These are phyloP conservation scores for Cutaneotrichosporon curvatum DNA, from an alignment of 1,284 basidiomycete species.

Conservation along the genomic window DNA sequence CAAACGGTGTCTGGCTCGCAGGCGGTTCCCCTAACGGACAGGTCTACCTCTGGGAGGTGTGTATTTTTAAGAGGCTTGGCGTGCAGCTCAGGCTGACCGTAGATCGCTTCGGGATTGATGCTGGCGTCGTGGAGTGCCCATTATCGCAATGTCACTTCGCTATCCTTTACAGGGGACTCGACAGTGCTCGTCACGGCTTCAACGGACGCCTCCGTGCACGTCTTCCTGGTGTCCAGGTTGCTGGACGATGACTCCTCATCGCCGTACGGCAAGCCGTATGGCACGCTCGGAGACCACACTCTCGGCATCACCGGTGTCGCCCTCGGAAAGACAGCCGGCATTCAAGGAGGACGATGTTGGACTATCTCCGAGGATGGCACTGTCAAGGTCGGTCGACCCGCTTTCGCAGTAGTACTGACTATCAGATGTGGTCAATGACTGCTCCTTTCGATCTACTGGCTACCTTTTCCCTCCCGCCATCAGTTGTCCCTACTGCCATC, in stretches of 20 bases:
- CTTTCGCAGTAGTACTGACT: background rate
- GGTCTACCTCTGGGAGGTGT: slow-evolving; percentile 90
- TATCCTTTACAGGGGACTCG: slow-evolving; percentile 77
- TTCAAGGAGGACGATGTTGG: slow-evolving; percentile 47
- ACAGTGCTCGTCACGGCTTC: slow-evolving; percentile 74
- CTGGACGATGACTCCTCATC: slow-evolving; percentile 20
- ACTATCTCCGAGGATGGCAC: slow-evolving; percentile 81
- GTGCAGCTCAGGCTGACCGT: slow-evolving; percentile 9
- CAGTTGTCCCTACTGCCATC: slow-evolving; percentile 49
- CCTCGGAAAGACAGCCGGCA: slow-evolving; percentile 54
- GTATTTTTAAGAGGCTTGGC: slow-evolving; percentile 30
- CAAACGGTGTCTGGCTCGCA: slow-evolving; percentile 67
- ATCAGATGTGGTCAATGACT: slow-evolving; percentile 71
- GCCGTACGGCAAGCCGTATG: slow-evolving; percentile 56
- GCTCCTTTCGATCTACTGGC: slow-evolving; percentile 65
- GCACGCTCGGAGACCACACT: slow-evolving; percentile 81
- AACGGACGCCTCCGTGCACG: slow-evolving; percentile 77
- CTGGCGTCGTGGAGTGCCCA: slow-evolving; percentile 90
- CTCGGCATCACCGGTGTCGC: slow-evolving; percentile 75
- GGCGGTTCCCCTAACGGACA: slow-evolving; percentile 82
- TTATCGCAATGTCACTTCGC: slow-evolving; percentile 75
- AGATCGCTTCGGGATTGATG: slow-evolving; percentile 83
- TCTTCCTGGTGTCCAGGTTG: slow-evolving; percentile 69
- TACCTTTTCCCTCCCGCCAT: slow-evolving; percentile 75
- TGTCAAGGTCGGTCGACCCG: slow-evolving; percentile 61